A percentile compares a stretch with the other conserved stretches of the same genome.
These are phyloP conservation scores for Rhazya stricta DNA, from an alignment of 257 asterid species.

Conservation along the genomic window DNA sequence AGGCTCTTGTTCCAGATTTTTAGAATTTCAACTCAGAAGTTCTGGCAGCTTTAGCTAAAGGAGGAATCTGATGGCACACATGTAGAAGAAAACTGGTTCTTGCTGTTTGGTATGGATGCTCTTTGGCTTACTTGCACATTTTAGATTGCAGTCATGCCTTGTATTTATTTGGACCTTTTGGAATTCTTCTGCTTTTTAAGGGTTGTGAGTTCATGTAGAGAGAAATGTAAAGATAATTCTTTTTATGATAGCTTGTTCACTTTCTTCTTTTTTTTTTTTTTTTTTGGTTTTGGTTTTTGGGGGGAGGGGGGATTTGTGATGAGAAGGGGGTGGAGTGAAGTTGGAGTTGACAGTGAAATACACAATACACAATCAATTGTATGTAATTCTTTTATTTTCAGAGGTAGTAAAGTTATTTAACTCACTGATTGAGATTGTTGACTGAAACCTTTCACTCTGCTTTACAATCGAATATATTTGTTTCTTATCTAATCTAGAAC, in stretches of 20 bases:
- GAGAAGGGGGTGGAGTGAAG: neutral
- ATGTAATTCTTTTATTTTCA: constrained; percentile 9
- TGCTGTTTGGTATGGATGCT: constrained; percentile 3
- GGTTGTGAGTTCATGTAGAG: constrained; percentile 9
- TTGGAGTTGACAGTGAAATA: constrained; percentile 8
- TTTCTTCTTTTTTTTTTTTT: neutral
- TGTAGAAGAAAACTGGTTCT: neutral
- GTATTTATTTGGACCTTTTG: constrained; percentile 4
- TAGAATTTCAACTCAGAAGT: constrained; percentile 9
- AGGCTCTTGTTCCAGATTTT: constrained; percentile 8
- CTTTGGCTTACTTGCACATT: constrained; percentile 18
- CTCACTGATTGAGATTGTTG: neutral
- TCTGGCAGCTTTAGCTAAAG: neutral
- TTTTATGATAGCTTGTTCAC: constrained; percentile 1
- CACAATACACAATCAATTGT: constrained; percentile 18
- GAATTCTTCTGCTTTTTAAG: neutral
- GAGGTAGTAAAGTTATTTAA: constrained; percentile 7
- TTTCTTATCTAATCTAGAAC: neutral
- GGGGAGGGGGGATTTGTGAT: neutral
- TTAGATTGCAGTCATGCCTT: constrained; percentile 3
- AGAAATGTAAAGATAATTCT: constrained; percentile 7
- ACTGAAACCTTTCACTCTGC: neutral
- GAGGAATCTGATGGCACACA: neutral
- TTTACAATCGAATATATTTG: neutral
- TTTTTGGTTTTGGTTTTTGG: neutral